phyloP scores from a whole-genome alignment of 495 filamentous ascomycete genomes.

The Neurospora sp. region DNA sequence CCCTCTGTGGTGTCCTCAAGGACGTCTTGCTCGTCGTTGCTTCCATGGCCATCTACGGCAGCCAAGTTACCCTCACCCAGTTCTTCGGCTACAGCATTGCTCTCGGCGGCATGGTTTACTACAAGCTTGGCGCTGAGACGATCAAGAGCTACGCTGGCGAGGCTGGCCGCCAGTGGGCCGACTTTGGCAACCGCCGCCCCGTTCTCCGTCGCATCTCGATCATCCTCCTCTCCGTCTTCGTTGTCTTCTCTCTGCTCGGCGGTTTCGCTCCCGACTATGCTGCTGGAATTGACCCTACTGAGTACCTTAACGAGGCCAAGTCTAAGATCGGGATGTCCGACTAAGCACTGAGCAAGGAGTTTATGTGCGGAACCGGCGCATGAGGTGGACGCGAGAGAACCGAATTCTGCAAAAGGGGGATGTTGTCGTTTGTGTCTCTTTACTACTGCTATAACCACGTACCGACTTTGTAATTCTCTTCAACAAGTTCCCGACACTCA shows the following conservation, averaged over 20 bases:
- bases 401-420: not conserved
- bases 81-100: conserved; percentile 93
- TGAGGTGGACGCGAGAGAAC: not conserved
- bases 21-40: conserved; percentile 89
- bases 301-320: conserved; percentile 35
- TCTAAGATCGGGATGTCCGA: conserved; percentile 33
- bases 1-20: conserved; percentile 95
- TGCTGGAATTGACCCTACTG: conserved; percentile 35
- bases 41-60: conserved; percentile 84
- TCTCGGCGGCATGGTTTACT: conserved; percentile 84
- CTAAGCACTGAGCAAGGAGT: conserved; percentile 10
- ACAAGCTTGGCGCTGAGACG: conserved; percentile 86
- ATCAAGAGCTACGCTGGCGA: conserved; percentile 69
- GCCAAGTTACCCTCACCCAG: conserved; percentile 70
- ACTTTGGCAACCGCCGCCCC: conserved; percentile 69
- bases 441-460: not conserved
- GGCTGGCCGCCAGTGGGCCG: conserved; percentile 66
- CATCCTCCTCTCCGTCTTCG: conserved; percentile 45
- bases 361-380: not conserved
- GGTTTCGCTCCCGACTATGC: conserved; percentile 40
- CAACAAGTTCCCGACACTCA: not conserved
- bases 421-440: not conserved
- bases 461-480: not conserved
- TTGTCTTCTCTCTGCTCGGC: conserved; percentile 59
- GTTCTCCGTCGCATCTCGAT: conserved; percentile 66